Percentiles rank a stretch among this genome's conserved stretches.
Evolutionary conservation across 1,139 yeast species (phyloP).

Genomic region (Debaryomyces nepalensis): DNA sequence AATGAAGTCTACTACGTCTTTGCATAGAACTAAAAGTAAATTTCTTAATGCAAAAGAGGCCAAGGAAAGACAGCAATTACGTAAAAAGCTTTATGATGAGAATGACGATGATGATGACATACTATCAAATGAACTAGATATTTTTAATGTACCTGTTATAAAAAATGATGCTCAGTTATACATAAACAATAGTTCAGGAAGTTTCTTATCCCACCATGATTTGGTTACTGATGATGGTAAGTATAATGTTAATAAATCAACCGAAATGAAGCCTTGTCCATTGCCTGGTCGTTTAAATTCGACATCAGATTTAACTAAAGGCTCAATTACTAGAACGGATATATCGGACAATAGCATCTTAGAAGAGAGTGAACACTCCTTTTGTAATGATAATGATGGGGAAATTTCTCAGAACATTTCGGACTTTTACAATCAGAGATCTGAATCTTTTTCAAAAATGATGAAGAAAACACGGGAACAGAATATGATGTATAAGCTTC

Average conservation of each 20-base stretch:
- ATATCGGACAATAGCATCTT: constrained; percentile 24
- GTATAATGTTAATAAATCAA: constrained; percentile 23
- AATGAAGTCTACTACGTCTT: constrained; percentile 19
- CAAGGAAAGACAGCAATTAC: constrained; percentile 42
- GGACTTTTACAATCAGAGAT: constrained; percentile 42
- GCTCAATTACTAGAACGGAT: constrained; percentile 3
- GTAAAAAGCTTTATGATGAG: constrained; percentile 50
- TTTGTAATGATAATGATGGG: constrained; percentile 31
- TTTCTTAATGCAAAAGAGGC: constrained; percentile 42
- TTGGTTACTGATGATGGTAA: constrained; percentile 35
- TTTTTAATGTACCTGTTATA: constrained; percentile 52
- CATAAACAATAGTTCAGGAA: constrained; percentile 23
- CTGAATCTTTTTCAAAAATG: constrained; percentile 39
- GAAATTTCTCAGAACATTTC: constrained; percentile 44
- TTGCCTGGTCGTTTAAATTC: constrained; percentile 39
- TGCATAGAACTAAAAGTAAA: constrained; percentile 41
- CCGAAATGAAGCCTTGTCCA: constrained; percentile 36
- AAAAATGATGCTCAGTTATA: constrained; percentile 43
- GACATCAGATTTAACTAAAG: constrained; percentile 14
- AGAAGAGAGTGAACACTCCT: constrained; percentile 24
- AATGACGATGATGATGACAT: constrained; percentile 50
- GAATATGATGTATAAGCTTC: constrained; percentile 42
- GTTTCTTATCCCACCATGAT: constrained; percentile 31
- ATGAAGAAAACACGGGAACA: constrained; percentile 40
- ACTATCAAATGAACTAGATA: constrained; percentile 41